These are phyloP conservation scores for Suhomyces yuchorum DNA, from an alignment of 1,139 yeast genomes.

Conservation along the genomic window DNA sequence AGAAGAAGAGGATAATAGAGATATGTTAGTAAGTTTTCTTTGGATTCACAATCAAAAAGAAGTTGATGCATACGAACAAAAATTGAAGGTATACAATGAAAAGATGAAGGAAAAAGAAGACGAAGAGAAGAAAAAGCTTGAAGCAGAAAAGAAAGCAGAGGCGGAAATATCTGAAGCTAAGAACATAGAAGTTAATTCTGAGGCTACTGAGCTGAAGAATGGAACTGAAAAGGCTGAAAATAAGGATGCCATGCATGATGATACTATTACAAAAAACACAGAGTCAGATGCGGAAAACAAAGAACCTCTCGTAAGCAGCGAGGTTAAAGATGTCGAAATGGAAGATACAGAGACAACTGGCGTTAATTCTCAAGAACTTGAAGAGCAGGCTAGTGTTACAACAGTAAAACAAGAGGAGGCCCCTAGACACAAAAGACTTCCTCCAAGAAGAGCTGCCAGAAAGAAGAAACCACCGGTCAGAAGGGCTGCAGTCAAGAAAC, in stretches of 20 bases:
- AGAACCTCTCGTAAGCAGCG: not conserved
- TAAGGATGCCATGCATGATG: not conserved
- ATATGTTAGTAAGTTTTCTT: constrained; percentile 64
- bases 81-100: constrained; percentile 30
- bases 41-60: constrained; percentile 59
- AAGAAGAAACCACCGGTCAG: constrained; percentile 30
- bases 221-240: constrained; percentile 8
- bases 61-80: constrained; percentile 49
- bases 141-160: constrained; percentile 18
- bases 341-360: constrained; percentile 15
- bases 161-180: constrained; percentile 25
- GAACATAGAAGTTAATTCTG: constrained; percentile 21
- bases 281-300: constrained; percentile 13
- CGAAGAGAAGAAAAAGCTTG: constrained; percentile 23
- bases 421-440: constrained; percentile 20
- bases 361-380: not conserved
- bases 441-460: constrained; percentile 24
- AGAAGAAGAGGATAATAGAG: constrained; percentile 39
- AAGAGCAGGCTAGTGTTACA: constrained; percentile 6
- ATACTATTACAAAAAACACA: constrained; percentile 13
- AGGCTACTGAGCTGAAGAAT: constrained; percentile 4
- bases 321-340: not conserved
- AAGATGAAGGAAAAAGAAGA: constrained; percentile 21
- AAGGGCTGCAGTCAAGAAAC: constrained; percentile 21
- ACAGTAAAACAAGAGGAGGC: constrained; percentile 6